These are phyloP conservation scores for Falciphora oryzae DNA, from an alignment of 2,329 filamentous ascomycete species.

Conservation along the genomic window DNA sequence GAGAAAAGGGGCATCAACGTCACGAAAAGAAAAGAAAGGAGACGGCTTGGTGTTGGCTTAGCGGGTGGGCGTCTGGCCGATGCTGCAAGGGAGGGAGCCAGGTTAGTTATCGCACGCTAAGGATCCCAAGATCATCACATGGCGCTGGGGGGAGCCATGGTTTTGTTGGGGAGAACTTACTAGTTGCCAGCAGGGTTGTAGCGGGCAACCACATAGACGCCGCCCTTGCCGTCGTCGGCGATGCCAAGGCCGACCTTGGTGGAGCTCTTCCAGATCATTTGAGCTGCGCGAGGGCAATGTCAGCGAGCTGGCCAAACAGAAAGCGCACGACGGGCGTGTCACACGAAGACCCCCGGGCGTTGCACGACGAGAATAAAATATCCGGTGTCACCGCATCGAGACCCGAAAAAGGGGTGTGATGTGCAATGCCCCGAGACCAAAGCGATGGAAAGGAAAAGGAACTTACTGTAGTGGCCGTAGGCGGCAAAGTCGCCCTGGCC, in stretches of 20 bases:
- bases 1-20: neutral
- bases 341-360: neutral
- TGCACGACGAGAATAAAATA: neutral
- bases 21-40: neutral
- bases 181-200: constrained; percentile 11
- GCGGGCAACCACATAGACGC: constrained; percentile 11
- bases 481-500: constrained; percentile 26
- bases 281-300: constrained; percentile 14
- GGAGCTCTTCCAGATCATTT: constrained; percentile 23
- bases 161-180: constrained; percentile 10
- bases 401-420: too few species aligned
- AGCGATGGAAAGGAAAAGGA: neutral
- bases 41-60: neutral
- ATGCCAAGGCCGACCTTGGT: constrained; percentile 10
- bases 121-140: neutral
- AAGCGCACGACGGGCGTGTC: constrained; percentile 6
- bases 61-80: constrained; percentile 5
- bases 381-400: neutral
- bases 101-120: neutral
- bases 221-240: constrained; percentile 10
- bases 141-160: neutral
- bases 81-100: neutral
- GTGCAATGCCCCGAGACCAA: too few species aligned
- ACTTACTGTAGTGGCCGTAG: constrained; percentile 30
- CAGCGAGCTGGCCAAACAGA: neutral